phyloP scores from a whole-genome alignment of 345 rosid species.

The Excoecaria agallocha region DNA sequence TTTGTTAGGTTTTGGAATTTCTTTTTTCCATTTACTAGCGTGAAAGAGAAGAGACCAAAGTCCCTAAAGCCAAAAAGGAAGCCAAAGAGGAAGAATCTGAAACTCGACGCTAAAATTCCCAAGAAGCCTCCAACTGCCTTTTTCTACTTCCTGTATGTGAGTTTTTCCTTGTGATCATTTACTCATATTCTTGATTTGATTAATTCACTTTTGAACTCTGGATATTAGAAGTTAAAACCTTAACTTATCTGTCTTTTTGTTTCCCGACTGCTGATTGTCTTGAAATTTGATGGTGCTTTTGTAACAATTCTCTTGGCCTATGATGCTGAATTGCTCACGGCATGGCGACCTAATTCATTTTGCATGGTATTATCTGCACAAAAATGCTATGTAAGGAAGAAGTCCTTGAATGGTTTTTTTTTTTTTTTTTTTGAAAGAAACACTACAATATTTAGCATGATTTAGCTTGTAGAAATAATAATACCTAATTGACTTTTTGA shows the following conservation, averaged over 20 bases:
- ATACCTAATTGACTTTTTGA: neutral
- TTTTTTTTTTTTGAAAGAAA: neutral
- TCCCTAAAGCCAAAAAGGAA: slow-evolving; percentile 10
- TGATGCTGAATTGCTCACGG: neutral
- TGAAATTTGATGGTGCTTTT: neutral
- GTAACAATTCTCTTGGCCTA: neutral
- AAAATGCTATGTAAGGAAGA: neutral
- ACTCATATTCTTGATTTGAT: neutral
- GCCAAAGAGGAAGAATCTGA: slow-evolving; percentile 38
- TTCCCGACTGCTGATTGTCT: neutral
- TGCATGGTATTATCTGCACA: neutral
- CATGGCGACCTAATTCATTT: neutral
- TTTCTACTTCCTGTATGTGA: slow-evolving; percentile 74
- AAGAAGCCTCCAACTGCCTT: slow-evolving; percentile 95
- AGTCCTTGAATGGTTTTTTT: neutral
- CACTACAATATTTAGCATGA: neutral
- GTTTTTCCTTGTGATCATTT: neutral
- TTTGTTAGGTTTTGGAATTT: neutral
- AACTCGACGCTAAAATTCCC: slow-evolving; percentile 60
- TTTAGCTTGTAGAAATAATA: neutral
- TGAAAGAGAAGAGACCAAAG: slow-evolving; percentile 27
- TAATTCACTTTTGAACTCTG: neutral
- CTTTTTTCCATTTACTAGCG: neutral
- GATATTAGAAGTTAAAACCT: neutral
- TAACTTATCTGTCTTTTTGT: neutral